Evolutionary conservation across 2,329 filamentous ascomycete species (phyloP), one percentile per base, ranked within the genome.

Genomic region (Aspergillus brunneoviolaceus): DNA sequence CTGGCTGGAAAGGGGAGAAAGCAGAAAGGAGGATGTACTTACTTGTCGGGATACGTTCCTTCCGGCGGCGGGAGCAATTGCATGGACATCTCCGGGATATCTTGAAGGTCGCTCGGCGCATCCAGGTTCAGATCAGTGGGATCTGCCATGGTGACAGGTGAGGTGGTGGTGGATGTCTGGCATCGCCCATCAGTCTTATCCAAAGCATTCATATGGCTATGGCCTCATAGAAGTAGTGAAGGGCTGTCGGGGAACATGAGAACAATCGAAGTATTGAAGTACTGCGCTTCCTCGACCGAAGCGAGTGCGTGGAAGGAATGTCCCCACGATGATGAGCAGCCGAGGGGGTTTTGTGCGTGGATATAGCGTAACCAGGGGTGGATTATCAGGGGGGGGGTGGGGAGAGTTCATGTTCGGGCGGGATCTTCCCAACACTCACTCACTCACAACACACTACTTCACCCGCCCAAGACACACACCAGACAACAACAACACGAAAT

Each of bases 11-110:
- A 50, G 31, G 5, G 47, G 21, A 47, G 10, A 42, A 29, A 11
- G 19, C 12, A 35, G 33, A 35, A 16, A 35, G 33, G 4, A 12
- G 3, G 12, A 29, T 35, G 33, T 5, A 67, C 72, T 69, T 51
- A 76, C 75, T 76, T 77, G 60, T 79, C 77, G 62, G 77, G 77
- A 67, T 74, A 79, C 29, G 76, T 77, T n/a, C 74, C 75, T 66
- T 79, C 76, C 1, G 75, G 76, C 16, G 77, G 77, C 2, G 76
- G 75, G 31, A 77, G 57, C 57, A 79, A 67, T 67, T 78, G 74
- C 70, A 78, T 77, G 14, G 73, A 71, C 63, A 77, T 65, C 47
- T 79, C 77, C 55, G 77, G 76, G 66, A 79, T 78, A 67, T 79
- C 77, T 63, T 78, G 75, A 61, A 79, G 75, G 63, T 79, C 77